Percentiles rank a stretch among this genome's conserved stretches.
These are phyloP conservation scores for Fomitopsis palustris DNA, from an alignment of 1,284 basidiomycete species.

Conservation along the genomic window DNA sequence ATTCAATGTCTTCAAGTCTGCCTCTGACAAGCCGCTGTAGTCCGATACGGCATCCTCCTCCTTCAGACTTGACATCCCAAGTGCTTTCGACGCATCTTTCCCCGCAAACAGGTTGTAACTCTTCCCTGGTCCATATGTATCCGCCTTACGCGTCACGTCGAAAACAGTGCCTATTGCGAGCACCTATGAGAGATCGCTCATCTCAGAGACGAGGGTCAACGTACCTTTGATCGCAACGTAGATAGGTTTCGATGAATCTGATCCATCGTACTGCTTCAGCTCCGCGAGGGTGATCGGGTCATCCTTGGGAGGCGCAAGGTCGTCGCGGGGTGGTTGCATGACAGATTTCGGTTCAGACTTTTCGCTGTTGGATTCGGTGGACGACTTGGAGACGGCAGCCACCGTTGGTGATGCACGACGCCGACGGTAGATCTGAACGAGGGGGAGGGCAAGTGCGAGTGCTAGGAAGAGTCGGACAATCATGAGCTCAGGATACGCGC, in stretches of 20 bases:
- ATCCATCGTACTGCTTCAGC: slow-evolving; percentile 70
- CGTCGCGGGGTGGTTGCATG: slow-evolving; percentile 61
- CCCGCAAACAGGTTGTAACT: slow-evolving; percentile 81
- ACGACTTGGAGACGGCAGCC: slow-evolving; percentile 2
- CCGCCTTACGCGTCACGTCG: slow-evolving; percentile 77
- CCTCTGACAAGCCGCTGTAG: slow-evolving; percentile 73
- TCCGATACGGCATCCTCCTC: slow-evolving; percentile 87
- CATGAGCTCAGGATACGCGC: background rate
- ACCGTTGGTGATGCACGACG: slow-evolving; percentile 6
- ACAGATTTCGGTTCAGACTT: slow-evolving; percentile 50
- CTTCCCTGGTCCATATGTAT: slow-evolving; percentile 76
- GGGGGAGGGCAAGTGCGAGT: slow-evolving; percentile 17
- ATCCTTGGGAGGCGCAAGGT: slow-evolving; percentile 74
- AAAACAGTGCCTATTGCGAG: slow-evolving; percentile 66
- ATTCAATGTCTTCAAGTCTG: slow-evolving; percentile 81
- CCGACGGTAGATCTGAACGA: slow-evolving; percentile 18
- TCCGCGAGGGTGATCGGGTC: slow-evolving; percentile 71
- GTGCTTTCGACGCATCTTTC: slow-evolving; percentile 83
- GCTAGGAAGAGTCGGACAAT: slow-evolving; percentile 18
- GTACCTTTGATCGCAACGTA: slow-evolving; percentile 88
- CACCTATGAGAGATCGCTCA: background rate
- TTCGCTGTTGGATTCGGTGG: slow-evolving; percentile 10
- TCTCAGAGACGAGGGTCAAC: slow-evolving; percentile 9
- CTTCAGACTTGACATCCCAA: slow-evolving; percentile 87
- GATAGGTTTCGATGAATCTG: slow-evolving; percentile 62